Conservation (phyloP, 306 rosid species). For the Carpinus viminea region DNA sequence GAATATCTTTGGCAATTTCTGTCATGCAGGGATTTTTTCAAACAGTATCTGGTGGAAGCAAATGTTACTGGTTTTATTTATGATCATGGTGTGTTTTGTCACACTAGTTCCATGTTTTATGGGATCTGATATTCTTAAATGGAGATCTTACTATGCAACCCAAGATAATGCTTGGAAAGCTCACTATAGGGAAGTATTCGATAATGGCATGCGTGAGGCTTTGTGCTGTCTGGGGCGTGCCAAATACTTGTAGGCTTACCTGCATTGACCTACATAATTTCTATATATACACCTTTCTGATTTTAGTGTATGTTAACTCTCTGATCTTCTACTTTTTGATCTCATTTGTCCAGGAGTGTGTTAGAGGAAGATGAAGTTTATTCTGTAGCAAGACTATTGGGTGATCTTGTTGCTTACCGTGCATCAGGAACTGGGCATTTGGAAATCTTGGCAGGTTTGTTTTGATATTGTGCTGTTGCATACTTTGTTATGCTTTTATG, state of each 20-base stretch:
- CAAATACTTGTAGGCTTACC: slow-evolving; percentile 64
- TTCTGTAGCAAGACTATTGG: slow-evolving; percentile 78
- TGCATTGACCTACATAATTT: not conserved
- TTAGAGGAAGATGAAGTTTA: slow-evolving; percentile 81
- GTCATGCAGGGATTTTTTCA: slow-evolving; percentile 44
- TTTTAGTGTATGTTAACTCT: slow-evolving; percentile 15
- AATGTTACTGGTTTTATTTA: slow-evolving; percentile 41
- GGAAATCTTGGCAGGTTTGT: slow-evolving; percentile 88
- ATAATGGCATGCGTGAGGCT: slow-evolving; percentile 83
- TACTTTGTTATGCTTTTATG: not conserved
- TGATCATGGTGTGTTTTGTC: slow-evolving; percentile 43
- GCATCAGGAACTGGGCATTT: slow-evolving; percentile 90
- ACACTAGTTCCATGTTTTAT: slow-evolving; percentile 62
- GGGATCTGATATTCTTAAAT: slow-evolving; percentile 69
- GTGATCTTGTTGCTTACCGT: slow-evolving; percentile 92
- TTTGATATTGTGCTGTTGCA: slow-evolving; percentile 21
- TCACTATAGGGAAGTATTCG: slow-evolving; percentile 85
- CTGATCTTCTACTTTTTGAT: slow-evolving; percentile 12
- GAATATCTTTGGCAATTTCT: not conserved
- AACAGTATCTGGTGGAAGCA: slow-evolving; percentile 39
- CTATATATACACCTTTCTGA: not conserved
- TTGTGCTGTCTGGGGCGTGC: slow-evolving; percentile 86
- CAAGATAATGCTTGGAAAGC: slow-evolving; percentile 82
- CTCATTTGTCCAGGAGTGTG: slow-evolving; percentile 44
- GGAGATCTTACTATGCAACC: slow-evolving; percentile 83